Base-by-base conservation (phyloP, 2,329 filamentous ascomycete species). In the Colletotrichum graminicola region DNA sequence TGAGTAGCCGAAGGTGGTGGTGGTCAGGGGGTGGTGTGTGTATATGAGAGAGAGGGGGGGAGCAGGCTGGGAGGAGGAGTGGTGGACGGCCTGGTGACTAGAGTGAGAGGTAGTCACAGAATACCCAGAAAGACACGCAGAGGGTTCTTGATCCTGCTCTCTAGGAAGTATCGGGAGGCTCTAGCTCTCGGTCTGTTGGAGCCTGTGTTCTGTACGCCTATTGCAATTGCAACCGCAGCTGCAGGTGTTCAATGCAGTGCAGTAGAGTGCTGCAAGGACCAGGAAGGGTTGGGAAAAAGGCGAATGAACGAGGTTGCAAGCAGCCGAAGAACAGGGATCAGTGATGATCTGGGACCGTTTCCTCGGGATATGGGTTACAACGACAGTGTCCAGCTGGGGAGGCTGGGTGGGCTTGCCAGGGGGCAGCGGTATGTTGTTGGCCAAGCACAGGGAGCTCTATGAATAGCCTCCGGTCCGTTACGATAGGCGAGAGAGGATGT, bases 301-400 rank as follows among this genome's bases (percentile, higher is more conserved):
- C 21, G n/a, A 56, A 41, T 32, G 70, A 71, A 71, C 41, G 26
- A 49, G 61, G 55, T 72, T 62, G 67, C 67, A 72, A 71, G 70
- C 66, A 71, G 61, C 70, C 70, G 67, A 45, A 21, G n/a, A 70
- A 52, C 67, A 72, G 51, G 67, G 67, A 71, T 66, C 43, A 43
- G 69, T 29, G 32, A 54, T 64, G 69, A 55, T 49, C 69, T 55
- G 47, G 54, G 34, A 72, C 69, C 66, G 47, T 36, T 69, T 47
- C 26, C 39, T 66, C 55, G 59, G 60, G 39, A 64, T 47, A 36
- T 47, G 32, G 69, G 52, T 60, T 69, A 47, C 45, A 66, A 69
- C 23, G 26, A 69, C 47, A 72, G 63, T 69, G 54, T 43, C 45
- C 41, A 45, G 64, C 56, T 71, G 26, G 23, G 23, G 39, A 8